Evolutionary conservation across 2,329 filamentous ascomycete genomes (phyloP).

Genomic region (Stachybotrys elegans): DNA sequence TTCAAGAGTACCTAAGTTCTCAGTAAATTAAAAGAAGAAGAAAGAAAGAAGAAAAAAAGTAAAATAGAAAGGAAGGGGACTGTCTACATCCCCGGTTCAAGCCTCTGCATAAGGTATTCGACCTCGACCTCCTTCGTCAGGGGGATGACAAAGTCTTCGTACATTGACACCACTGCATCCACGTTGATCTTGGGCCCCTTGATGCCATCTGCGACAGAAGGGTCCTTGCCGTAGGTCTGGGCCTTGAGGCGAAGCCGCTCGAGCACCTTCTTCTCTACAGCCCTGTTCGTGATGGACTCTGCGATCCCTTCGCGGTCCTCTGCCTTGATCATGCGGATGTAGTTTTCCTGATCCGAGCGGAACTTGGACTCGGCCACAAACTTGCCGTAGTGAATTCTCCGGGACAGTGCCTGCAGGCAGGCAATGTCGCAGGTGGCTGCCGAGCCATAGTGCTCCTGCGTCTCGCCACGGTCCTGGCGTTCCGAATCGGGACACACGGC

Average conservation of each 20-base stretch:
- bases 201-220: conserved; percentile 53
- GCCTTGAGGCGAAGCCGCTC: conserved; percentile 84
- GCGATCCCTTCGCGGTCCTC: conserved; percentile 78
- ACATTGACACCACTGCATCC: conserved; percentile 86
- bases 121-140: conserved; percentile 98
- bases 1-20: conserved; percentile 67
- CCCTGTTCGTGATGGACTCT: conserved; percentile 82
- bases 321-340: conserved; percentile 75
- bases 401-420: conserved; percentile 82
- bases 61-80: background rate
- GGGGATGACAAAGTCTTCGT: conserved; percentile 89
- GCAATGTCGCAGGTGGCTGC: conserved; percentile 86
- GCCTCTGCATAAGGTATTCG: conserved; percentile 92
- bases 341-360: conserved; percentile 71
- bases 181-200: conserved; percentile 80
- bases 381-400: conserved; percentile 95
- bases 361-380: conserved; percentile 98
- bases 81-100: too few relatives aligned
- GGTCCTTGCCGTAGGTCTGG: conserved; percentile 88
- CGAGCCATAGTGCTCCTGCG: conserved; percentile 92
- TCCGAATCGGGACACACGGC: conserved; percentile 73
- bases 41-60: conserved; percentile 6
- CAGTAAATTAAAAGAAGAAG: conserved; percentile 30
- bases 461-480: conserved; percentile 75
- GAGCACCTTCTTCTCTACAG: conserved; percentile 87